Conservation (phyloP, 2,329 filamentous ascomycete genomes). For the Parastagonospora avenae region DNA sequence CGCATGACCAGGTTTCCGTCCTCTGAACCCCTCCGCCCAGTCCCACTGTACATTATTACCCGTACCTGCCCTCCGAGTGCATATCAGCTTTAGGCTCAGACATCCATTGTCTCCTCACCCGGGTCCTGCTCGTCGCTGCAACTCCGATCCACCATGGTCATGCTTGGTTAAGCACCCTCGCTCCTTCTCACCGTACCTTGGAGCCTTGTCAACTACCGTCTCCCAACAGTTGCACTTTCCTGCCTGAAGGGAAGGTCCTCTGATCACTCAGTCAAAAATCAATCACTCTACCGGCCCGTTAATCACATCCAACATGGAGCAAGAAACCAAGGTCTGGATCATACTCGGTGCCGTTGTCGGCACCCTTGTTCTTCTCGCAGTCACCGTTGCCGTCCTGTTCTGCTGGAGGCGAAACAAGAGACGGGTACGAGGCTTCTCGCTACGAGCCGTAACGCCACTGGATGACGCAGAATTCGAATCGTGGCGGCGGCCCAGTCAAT, state of each 20-base stretch:
- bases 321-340: conserved; percentile 43
- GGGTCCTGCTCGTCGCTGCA: conserved; percentile 15
- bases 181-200: conserved; percentile 23
- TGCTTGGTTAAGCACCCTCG: conserved; percentile 30
- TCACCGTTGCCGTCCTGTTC: conserved; percentile 36
- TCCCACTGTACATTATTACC: conserved; percentile 38
- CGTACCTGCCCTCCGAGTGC: conserved; percentile 30
- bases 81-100: conserved; percentile 24
- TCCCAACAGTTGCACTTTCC: conserved; percentile 8
- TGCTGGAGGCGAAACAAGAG: conserved; percentile 42
- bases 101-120: conserved; percentile 24
- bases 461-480: conserved; percentile 50
- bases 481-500: conserved; percentile 47
- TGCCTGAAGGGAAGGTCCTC: no score
- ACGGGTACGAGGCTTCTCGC: conserved; percentile 41
- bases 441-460: conserved; percentile 46
- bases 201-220: conserved; percentile 22
- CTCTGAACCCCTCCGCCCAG: conserved; percentile 29
- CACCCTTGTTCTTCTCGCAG: conserved; percentile 34
- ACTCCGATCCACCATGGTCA: conserved; percentile 30
- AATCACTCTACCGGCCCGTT: no score
- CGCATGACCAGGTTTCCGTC: conserved; percentile 40
- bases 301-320: conserved; percentile 24
- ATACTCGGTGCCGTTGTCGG: conserved; percentile 44
- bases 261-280: no score